Evolutionary conservation across 179 eudicot genomes (phyloP).

Genomic region (Spergularia azorica): DNA sequence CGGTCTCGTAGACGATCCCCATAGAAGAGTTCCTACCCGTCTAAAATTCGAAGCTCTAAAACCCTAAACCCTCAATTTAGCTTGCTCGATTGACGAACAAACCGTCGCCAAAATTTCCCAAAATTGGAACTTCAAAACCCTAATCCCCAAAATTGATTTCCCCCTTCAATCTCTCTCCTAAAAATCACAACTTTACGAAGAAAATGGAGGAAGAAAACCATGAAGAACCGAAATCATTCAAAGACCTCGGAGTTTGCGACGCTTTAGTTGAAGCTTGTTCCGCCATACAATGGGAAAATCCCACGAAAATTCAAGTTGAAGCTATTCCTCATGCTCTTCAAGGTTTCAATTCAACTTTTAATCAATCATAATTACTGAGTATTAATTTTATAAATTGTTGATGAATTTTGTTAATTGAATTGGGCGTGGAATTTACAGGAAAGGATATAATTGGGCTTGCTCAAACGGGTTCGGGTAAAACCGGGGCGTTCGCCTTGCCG

Average conservation of each 20-base stretch:
- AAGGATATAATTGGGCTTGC: constrained; percentile 96
- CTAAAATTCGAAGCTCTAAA: too few relatives aligned
- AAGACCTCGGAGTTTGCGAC: constrained; percentile 69
- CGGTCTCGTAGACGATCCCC: too few relatives aligned
- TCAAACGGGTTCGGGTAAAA: constrained; percentile 97
- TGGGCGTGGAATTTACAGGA: constrained; percentile 34
- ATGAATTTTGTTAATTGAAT: constrained; percentile 5
- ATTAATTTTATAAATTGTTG: not conserved
- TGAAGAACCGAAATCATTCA: constrained; percentile 60
- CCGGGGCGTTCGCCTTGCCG: constrained; percentile 94
- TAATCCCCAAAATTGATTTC: not conserved
- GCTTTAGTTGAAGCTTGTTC: constrained; percentile 72
- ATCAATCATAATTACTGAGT: too few relatives aligned
- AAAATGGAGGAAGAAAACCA: constrained; percentile 34
- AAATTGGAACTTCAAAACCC: not conserved
- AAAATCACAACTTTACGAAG: not conserved
- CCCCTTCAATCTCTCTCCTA: not conserved
- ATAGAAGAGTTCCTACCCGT: too few relatives aligned
- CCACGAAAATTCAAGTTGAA: constrained; percentile 74
- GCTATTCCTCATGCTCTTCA: constrained; percentile 74
- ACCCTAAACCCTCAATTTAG: too few relatives aligned
- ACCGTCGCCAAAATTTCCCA: not conserved
- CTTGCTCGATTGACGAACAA: not conserved
- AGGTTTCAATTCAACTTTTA: not conserved
- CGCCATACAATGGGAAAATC: constrained; percentile 63